Conservation (phyloP, 441 rosid genomes). For the Biscutella auriculata region DNA sequence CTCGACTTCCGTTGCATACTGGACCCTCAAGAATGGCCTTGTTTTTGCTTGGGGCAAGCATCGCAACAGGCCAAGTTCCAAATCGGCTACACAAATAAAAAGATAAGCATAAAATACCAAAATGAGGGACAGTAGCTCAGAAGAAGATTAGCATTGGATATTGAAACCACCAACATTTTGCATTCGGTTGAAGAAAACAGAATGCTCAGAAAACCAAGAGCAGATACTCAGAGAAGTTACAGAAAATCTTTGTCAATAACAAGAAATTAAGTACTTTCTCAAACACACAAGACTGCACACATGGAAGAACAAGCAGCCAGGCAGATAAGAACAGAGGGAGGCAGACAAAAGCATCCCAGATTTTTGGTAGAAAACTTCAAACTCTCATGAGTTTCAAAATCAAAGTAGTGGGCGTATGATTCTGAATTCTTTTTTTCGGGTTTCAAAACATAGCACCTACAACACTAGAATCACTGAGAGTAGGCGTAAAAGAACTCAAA, state of each 20-base stretch:
- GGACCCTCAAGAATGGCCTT: conserved; percentile 93
- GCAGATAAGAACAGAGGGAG: neutral
- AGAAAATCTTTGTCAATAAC: neutral
- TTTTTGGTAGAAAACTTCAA: neutral
- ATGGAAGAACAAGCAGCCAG: conserved; percentile 1
- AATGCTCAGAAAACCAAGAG: neutral
- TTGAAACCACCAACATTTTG: neutral
- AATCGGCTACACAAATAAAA: conserved; percentile 45
- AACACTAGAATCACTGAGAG: neutral
- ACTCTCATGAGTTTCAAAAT: neutral
- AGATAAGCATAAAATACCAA: neutral
- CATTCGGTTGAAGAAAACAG: neutral
- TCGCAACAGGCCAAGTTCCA: conserved; percentile 96
- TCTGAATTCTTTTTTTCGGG: neutral
- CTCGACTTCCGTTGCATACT: conserved; percentile 69
- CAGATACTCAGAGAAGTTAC: neutral
- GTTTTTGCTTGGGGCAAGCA: conserved; percentile 92
- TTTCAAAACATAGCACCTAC: neutral
- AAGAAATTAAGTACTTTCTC: neutral
- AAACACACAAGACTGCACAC: neutral
- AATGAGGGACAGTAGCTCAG: neutral
- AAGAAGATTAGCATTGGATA: neutral
- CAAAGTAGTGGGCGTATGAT: neutral
- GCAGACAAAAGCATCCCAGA: neutral
- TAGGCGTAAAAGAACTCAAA: too few relatives aligned